Evolutionary conservation across 768 basidiomycete genomes (phyloP), one percentile per base, ranked within the genome.

Genomic region (Suillus brevipes): DNA sequence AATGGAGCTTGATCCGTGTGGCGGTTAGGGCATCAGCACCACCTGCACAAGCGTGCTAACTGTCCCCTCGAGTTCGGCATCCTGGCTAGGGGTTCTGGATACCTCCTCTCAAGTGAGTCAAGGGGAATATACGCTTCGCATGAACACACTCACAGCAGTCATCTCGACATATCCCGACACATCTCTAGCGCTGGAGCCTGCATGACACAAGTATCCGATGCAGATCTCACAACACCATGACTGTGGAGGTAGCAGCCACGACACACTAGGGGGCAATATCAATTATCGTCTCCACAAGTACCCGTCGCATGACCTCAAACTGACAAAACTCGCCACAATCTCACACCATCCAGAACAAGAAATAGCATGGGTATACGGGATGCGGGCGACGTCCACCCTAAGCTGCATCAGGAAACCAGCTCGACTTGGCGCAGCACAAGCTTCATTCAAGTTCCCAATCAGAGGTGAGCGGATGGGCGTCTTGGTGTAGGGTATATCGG

Each of bases 1-100:
- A 96, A 71, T 1, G 70, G 69, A 31, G 74, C 53, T 36, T 55
- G 20, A 55, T 20, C 34, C 10, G 20, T 20, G 18, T 55, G 53
- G 9, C 0, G 20, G 20, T 31, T 6, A 20, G 10, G 10, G 10
- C 3, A 55, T 55, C 34, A 12, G 20, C 12, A 52, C 16, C 25
- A 18, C 7, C 20, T 6, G 31, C 31, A 55, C 20, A 31, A 18
- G 20, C 4, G 5, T 20, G 6, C n/a, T n/a, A n/a, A n/a, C n/a
- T n/a, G n/a, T 34, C 10, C 20, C 34, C 20, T 55, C 20, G 6
- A 20, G 10, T 20, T 34, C 31, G 6, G 7, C 20, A 2, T 55
- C 20, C 31, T 16, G 4, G 25, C 7, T 52, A 8, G 25, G 16
- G 16, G 25, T 52, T 28, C 50, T 31, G 4, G 31, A 36, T 20